phyloP scores from a whole-genome alignment of 371 early-diverging fungal genomes.

The Cokeromyces recurvatus region DNA sequence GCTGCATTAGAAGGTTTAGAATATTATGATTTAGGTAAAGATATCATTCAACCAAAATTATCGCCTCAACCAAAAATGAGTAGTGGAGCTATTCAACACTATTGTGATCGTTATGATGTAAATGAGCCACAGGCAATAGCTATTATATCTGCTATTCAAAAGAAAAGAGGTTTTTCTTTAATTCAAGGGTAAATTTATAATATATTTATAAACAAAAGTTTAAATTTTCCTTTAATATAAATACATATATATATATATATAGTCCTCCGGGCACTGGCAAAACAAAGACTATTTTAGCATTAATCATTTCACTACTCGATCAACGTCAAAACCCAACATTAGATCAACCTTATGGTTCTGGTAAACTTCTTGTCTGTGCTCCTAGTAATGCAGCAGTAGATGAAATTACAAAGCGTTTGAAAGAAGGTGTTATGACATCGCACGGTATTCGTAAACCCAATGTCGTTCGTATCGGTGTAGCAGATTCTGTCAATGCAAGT shows the following conservation, averaged over 20 bases:
- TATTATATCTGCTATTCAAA: slow-evolving; percentile 64
- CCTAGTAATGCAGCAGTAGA: slow-evolving; percentile 98
- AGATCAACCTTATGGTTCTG: slow-evolving; percentile 1
- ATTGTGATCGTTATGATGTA: slow-evolving; percentile 63
- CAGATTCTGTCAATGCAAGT: slow-evolving; percentile 69
- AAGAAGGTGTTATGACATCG: slow-evolving; percentile 58
- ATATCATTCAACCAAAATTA: slow-evolving; percentile 61
- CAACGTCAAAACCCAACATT: slow-evolving; percentile 18
- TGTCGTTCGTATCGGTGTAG: slow-evolving; percentile 80
- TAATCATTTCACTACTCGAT: slow-evolving; percentile 72
- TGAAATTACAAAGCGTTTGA: slow-evolving; percentile 86
- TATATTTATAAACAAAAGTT: background rate
- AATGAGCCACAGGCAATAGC: slow-evolving; percentile 92
- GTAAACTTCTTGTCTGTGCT: slow-evolving; percentile 86
- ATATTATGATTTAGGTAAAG: slow-evolving; percentile 55
- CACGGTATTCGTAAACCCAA: slow-evolving; percentile 59
- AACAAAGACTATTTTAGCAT: slow-evolving; percentile 86
- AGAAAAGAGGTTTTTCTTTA: slow-evolving; percentile 75
- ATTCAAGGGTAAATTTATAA: slow-evolving; percentile 74
- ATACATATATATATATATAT: too few relatives aligned
- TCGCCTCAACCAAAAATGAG: slow-evolving; percentile 18
- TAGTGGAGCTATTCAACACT: slow-evolving; percentile 31
- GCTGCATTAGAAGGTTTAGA: slow-evolving; percentile 66
- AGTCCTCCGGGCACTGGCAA: slow-evolving; percentile 91
- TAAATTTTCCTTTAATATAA: too few relatives aligned